Evolutionary conservation across 2,329 filamentous ascomycete genomes (phyloP), one percentile per base, ranked within the genome.

Genomic region (Hymenoscyphus linearis): DNA sequence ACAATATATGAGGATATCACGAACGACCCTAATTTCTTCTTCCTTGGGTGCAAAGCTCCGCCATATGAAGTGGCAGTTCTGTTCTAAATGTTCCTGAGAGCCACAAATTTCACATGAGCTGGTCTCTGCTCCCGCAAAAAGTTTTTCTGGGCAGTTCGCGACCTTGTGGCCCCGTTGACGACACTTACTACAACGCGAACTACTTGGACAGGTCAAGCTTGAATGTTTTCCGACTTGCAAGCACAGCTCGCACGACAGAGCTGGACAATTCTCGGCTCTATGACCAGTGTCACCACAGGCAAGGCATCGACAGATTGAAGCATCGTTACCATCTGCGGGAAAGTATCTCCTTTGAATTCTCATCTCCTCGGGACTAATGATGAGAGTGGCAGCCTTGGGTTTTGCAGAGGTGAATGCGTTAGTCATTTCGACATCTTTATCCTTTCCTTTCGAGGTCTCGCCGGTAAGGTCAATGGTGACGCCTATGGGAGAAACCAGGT

Each of bases 31-130:
- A 55, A 78, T 74, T 14, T 73, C 72, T 16, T 74, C 69, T 10
- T 74, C 67, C 14, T 74, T 72, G 2, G 77, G 77, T 13, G 74
- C 71, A 69, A 81, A 87, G 18, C 79, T 84, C 61, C 81, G 78
- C 85, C 85, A 90, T 26, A 87, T 74, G 55, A 79, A 76, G 58
- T 82, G 79, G 71, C 88, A 91, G 2, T 80, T 74, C 13, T 76
- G 70, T 69, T 90, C 88, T 9, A 79, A 66, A 67, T 91, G 88
- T 9, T 80, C 76, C 2, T 69, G 65, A 6, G 79, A 79, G 44
- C 75, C 75, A 72, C 88, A 91, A 36, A 85, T 76, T 12, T 83
- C 82, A 70, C 88, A 91, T 2, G 80, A 79, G 54, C 81, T 75
- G 25, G 79, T 78, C 60, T 86, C 84, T 16, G 78, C 78, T 64